Evolutionary conservation across 345 rosid species (phyloP).

Genomic region (Streptanthus diversifolius): DNA sequence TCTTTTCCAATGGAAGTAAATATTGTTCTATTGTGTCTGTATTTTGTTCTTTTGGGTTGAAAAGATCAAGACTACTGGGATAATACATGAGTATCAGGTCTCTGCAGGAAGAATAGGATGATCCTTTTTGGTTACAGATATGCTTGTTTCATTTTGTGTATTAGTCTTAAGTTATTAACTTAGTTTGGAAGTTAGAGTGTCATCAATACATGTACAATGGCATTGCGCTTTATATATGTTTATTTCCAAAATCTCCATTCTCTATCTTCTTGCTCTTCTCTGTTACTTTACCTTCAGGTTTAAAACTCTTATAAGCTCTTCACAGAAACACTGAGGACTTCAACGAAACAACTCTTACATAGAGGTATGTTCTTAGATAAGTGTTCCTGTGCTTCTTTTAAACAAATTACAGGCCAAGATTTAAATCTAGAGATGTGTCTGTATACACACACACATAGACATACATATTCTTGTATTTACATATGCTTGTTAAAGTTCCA

Average conservation of each 20-base stretch:
- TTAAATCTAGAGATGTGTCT: background rate
- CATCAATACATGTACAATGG: constrained; percentile 19
- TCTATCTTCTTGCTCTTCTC: background rate
- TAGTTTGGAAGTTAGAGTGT: constrained; percentile 16
- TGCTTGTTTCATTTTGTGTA: background rate
- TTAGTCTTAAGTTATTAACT: constrained; percentile 10
- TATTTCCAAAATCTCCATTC: background rate
- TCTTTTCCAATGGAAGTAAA: constrained; percentile 17
- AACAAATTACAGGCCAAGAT: background rate
- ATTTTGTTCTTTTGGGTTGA: background rate
- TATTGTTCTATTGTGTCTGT: constrained; percentile 7
- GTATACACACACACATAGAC: background rate
- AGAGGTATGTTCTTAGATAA: constrained; percentile 6
- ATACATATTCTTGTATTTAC: no score
- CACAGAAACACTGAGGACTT: background rate
- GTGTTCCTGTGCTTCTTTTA: background rate
- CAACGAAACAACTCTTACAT: background rate
- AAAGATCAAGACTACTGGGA: constrained; percentile 5
- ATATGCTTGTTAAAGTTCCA: background rate
- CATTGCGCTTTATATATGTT: constrained; percentile 10
- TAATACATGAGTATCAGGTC: constrained; percentile 18
- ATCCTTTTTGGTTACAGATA: constrained; percentile 8
- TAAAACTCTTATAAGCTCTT: background rate
- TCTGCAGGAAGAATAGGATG: constrained; percentile 12
- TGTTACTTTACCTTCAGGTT: background rate